phyloP scores from a whole-genome alignment of 176 grass and related monocot genomes.

The Pharus latifolius region DNA sequence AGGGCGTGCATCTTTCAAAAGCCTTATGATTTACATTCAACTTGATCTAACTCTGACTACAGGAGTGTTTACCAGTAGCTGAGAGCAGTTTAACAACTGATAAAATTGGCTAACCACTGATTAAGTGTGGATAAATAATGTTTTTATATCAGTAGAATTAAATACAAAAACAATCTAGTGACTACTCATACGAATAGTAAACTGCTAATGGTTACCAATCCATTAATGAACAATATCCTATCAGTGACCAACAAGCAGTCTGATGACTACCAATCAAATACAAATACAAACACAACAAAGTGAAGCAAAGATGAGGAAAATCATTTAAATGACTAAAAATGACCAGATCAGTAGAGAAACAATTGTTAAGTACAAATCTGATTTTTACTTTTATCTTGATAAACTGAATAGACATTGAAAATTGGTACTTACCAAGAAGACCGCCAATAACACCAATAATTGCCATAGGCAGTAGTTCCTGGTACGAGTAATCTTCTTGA shows the following conservation, averaged over 20 bases:
- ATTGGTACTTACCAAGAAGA: conserved; percentile 60
- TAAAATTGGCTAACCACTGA: neutral
- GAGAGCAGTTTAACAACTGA: neutral
- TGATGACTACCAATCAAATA: no score
- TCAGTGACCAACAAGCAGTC: neutral
- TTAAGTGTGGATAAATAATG: neutral
- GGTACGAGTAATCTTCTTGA: conserved; percentile 98
- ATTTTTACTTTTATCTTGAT: conserved; percentile 8
- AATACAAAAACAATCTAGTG: no score
- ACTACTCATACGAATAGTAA: no score
- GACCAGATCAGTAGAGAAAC: neutral
- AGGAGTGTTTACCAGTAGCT: neutral
- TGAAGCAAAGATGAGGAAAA: neutral
- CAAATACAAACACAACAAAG: neutral
- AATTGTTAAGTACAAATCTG: conserved; percentile 4
- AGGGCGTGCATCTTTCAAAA: neutral
- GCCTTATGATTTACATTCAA: neutral
- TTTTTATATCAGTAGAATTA: neutral
- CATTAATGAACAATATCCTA: neutral
- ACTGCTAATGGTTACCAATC: no score
- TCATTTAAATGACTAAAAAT: neutral
- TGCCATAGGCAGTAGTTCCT: conserved; percentile 90
- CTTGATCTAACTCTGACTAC: conserved; percentile 1
- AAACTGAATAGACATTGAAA: conserved; percentile 2
- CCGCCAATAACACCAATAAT: conserved; percentile 98